Evolutionary conservation across 495 filamentous ascomycete genomes (phyloP).

Genomic region (Podospora tetraspora): DNA sequence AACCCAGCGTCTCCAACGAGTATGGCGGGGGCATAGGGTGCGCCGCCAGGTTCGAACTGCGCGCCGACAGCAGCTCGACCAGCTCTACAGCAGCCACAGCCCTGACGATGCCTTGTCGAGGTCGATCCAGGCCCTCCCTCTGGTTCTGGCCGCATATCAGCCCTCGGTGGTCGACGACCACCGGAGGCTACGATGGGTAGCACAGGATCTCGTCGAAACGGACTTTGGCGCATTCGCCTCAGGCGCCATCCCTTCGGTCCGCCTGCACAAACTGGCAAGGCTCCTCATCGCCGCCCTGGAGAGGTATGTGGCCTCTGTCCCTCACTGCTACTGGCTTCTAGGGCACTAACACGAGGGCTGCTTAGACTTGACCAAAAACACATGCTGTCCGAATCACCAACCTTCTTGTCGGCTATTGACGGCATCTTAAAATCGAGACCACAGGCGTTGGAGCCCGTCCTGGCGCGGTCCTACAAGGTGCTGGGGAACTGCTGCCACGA

Average conservation of each 20-base stretch:
- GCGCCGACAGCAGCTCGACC: slow-evolving; percentile 69
- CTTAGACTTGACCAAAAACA: slow-evolving; percentile 12
- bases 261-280: slow-evolving; percentile 32
- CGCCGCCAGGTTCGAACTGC: slow-evolving; percentile 51
- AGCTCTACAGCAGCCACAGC: slow-evolving; percentile 27
- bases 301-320: slow-evolving; percentile 13
- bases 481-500: slow-evolving; percentile 22
- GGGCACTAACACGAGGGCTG: not conserved
- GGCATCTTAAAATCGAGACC: slow-evolving; percentile 14
- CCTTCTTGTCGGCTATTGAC: slow-evolving; percentile 17
- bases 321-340: not conserved
- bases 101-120: slow-evolving; percentile 19
- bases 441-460: slow-evolving; percentile 13
- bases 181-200: slow-evolving; percentile 31
- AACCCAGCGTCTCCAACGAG: slow-evolving; percentile 65
- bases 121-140: slow-evolving; percentile 28
- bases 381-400: slow-evolving; percentile 1
- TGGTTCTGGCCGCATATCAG: slow-evolving; percentile 34
- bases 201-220: slow-evolving; percentile 32
- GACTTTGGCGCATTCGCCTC: slow-evolving; percentile 26
- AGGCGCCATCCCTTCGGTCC: slow-evolving; percentile 14
- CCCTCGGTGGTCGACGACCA: slow-evolving; percentile 29
- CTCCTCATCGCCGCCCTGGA: slow-evolving; percentile 34
- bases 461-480: slow-evolving; percentile 21
- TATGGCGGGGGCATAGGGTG: slow-evolving; percentile 74